A percentile compares a stretch with the other conserved stretches of the same genome.
These are phyloP conservation scores for Aspergillus sclerotiicarbonarius DNA, from an alignment of 495 filamentous ascomycete species.

Conservation along the genomic window DNA sequence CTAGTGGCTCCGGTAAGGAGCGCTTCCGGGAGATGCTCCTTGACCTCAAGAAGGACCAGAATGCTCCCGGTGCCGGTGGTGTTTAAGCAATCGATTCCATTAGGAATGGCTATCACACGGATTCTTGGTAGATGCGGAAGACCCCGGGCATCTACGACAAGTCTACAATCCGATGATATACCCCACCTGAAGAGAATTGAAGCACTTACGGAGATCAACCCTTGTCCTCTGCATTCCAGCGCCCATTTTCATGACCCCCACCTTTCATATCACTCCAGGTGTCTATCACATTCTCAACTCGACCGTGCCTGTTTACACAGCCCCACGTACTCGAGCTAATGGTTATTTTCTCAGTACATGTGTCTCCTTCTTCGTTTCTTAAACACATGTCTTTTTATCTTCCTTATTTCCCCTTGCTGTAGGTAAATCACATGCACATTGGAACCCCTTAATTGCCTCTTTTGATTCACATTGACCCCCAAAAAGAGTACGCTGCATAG, in stretches of 20 bases:
- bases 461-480: background rate
- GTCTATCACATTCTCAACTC: slow-evolving; percentile 7
- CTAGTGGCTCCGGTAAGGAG: slow-evolving; percentile 85
- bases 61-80: slow-evolving; percentile 73
- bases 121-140: background rate
- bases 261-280: slow-evolving; percentile 8
- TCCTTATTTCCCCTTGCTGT: slow-evolving; percentile 22
- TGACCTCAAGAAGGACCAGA: slow-evolving; percentile 88
- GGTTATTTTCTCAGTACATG: slow-evolving; percentile 9
- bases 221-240: slow-evolving; percentile 12
- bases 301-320: slow-evolving; percentile 4
- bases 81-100: slow-evolving; percentile 25
- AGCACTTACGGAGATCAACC: slow-evolving; percentile 8
- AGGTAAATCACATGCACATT: slow-evolving; percentile 24
- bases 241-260: slow-evolving; percentile 9
- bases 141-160: background rate
- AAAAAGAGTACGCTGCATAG: background rate
- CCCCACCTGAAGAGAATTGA: background rate
- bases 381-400: slow-evolving; percentile 27
- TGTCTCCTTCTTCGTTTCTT: slow-evolving; percentile 18
- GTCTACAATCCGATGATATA: background rate
- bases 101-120: background rate
- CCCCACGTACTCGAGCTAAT: background rate
- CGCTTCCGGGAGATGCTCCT: slow-evolving; percentile 89
- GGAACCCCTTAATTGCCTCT: slow-evolving; percentile 10